These are phyloP conservation scores for Aspergillus awamori DNA, from an alignment of 2,329 filamentous ascomycete species.

Conservation along the genomic window DNA sequence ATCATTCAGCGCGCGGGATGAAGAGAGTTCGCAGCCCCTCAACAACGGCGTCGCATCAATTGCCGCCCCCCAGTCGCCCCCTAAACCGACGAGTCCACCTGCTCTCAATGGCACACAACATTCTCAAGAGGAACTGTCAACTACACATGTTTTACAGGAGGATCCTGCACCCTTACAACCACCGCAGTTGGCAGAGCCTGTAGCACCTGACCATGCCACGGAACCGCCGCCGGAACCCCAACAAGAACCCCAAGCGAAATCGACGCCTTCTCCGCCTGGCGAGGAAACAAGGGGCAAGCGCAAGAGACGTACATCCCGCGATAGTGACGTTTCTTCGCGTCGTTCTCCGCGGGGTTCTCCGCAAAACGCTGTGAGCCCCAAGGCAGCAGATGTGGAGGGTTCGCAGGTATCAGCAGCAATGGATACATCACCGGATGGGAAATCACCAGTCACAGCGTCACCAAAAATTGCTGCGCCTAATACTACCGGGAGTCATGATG, in stretches of 20 bases:
- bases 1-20: neutral
- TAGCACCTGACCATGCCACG: neutral
- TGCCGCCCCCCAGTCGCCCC: neutral
- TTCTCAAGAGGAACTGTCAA: neutral
- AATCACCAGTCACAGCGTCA: neutral
- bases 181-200: neutral
- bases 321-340: constrained; percentile 5
- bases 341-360: neutral
- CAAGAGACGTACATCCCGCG: constrained; percentile 9
- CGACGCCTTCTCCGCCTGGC: constrained; percentile 9
- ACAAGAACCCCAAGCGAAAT: constrained; percentile 11
- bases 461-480: neutral
- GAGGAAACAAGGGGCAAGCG: constrained; percentile 6
- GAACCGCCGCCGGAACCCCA: neutral
- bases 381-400: neutral
- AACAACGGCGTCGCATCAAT: constrained; percentile 11
- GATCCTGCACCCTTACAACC: neutral
- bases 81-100: constrained; percentile 1
- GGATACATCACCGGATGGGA: constrained; percentile 3
- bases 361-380: neutral
- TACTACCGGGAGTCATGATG: neutral
- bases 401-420: neutral
- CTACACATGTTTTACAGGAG: neutral
- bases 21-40: constrained; percentile 1
- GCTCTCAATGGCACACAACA: neutral